Evolutionary conservation across 208 protist genomes (phyloP), one percentile per base, ranked within the genome.

Genomic region (Leishmania braziliensis): DNA sequence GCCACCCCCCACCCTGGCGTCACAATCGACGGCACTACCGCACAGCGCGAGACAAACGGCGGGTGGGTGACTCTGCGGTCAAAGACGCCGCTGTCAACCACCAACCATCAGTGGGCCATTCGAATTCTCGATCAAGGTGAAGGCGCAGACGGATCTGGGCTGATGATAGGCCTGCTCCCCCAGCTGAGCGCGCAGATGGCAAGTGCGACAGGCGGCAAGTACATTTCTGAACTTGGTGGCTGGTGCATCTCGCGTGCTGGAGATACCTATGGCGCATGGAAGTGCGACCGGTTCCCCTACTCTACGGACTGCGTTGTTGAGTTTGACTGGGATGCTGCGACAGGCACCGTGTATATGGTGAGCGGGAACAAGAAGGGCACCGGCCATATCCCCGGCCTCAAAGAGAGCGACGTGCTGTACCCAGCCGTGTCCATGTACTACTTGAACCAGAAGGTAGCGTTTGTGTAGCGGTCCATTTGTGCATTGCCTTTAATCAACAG

Each of bases 371-470:
- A 90, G 74, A 91, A 90, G 39, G 92, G 83, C 9, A 88, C 86
- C 16, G 95, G 92, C 12, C 88, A 95, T 70, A 95, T 98, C 71
- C 85, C 92, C 20, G 89, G 86, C 29, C 75, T 96, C 46, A 87
- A 89, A n/a, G 86, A 95, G 23, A 73, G 84, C 53, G 93, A 98
- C 65, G 81, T 86, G 12, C 77, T 97, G 18, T 98, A 95, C 69
- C 95, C 95, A 9, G 94, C 95, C 50, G 82, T 98, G 36, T 97
- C 94, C 46, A 94, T 98, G 92, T 98, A 97, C 79, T 98, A 98
- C 80, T 76, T 96, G 43, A 97, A 97, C 81, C 95, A 98, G 69
- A 97, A 96, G 70, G 80, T 98, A 18, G 83, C 91, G 5, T 98
- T 98, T 93, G 95, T 98, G 16, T 98, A 86, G 81, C 20, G 23